These are phyloP conservation scores for Pichia cactophila DNA, from an alignment of 1,139 yeast species.

Conservation along the genomic window DNA sequence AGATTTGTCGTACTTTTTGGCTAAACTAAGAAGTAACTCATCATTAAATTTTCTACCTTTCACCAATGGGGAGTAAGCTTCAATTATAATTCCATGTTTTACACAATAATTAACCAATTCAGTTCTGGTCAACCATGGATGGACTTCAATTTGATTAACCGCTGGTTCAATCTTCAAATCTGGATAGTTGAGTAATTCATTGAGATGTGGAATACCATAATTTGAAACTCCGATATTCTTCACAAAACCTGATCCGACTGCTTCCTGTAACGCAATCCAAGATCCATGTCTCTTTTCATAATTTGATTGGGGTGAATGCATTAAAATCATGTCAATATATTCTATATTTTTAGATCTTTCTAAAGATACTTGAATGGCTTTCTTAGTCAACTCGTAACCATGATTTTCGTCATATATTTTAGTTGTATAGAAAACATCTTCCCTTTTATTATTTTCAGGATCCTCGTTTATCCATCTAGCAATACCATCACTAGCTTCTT, in stretches of 20 bases:
- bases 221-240: conserved; percentile 38
- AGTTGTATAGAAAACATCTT: conserved; percentile 30
- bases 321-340: conserved; percentile 36
- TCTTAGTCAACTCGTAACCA: conserved; percentile 34
- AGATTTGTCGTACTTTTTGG: conserved; percentile 32
- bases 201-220: conserved; percentile 33
- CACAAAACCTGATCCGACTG: conserved; percentile 28
- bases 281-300: conserved; percentile 32
- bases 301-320: conserved; percentile 35
- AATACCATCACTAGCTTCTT: conserved; percentile 44
- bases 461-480: conserved; percentile 37
- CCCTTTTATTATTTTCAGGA: conserved; percentile 32
- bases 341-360: conserved; percentile 34
- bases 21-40: conserved; percentile 36
- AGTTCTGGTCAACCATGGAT: conserved; percentile 40
- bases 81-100: conserved; percentile 34
- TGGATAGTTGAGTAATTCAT: conserved; percentile 29
- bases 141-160: conserved; percentile 45
- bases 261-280: conserved; percentile 35
- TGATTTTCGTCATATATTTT: conserved; percentile 34
- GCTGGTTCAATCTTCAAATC: conserved; percentile 37
- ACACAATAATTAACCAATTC: conserved; percentile 32
- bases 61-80: conserved; percentile 52
- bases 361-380: conserved; percentile 30
- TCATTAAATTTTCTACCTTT: conserved; percentile 41